Base-by-base conservation (phyloP, 1,284 basidiomycete genomes). In the Tilletia caries region DNA sequence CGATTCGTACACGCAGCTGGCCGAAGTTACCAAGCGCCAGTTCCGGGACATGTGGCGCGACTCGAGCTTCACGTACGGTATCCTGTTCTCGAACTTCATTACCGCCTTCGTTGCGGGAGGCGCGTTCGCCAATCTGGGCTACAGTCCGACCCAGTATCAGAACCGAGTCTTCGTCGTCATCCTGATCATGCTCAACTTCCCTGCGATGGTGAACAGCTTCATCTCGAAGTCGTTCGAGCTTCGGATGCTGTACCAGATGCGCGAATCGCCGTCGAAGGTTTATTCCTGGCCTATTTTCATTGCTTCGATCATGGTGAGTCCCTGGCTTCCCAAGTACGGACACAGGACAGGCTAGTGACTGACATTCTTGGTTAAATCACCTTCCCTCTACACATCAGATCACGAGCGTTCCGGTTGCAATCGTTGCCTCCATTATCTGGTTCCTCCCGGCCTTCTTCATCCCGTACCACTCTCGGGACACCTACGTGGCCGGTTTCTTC, bases 61-160 rank as follows among this genome's bases (percentile, higher is more conserved):
- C 71, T 89, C 92, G 2, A 88, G 88, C 0, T 95, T 93, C 79
- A 84, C 93, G 68, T 86, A 90, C 83, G 88, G 91, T 34, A 93
- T 94, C 84, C 77, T 92, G 32, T 84, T 84, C 64, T 83, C 85
- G 12, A 82, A 83, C 72, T 76, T 83, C 15, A 70, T 84, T 37
- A 81, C 83, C 5, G 84, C 82, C 54, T 75, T 83, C 73, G 70
- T 74, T 15, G 73, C 73, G 5, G 75, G 75, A 46, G 77, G 75
- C 43, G 71, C 69, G 3, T 78, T 81, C 60, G 68, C 69, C 0
- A 67, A 74, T 32, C 71, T 75, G 2, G 76, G 73, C 52, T 68
- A 65, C 43, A 66, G 62, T 23, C 60, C 69, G 5, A 70, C 67
- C 10, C 68, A 71, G 33, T 67, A 75, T 32, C 76, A 75, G 70